Percentiles rank a stretch among this genome's conserved stretches.
Conservation (phyloP, 1,284 basidiomycete species). For the Malassezia sp. region DNA sequence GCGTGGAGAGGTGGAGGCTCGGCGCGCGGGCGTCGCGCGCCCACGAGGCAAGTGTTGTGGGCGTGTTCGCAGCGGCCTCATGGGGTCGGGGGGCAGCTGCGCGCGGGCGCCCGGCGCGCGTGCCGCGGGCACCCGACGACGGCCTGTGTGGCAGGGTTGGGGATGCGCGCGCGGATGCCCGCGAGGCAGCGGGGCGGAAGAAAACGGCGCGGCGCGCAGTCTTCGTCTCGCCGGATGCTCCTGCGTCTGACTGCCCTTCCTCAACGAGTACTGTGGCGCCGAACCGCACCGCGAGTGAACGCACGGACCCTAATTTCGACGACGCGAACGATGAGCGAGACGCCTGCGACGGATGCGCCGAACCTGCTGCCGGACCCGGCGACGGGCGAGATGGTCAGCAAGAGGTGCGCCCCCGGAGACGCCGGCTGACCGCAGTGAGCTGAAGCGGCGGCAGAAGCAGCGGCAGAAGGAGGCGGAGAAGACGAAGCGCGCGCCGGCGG, state of each 20-base stretch:
- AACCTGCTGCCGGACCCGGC: constrained; percentile 41
- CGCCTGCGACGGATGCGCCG: constrained; percentile 9
- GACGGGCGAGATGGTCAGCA: constrained; percentile 46
- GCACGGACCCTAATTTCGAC: background rate
- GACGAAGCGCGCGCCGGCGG: constrained; percentile 56
- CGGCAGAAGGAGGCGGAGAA: constrained; percentile 73
- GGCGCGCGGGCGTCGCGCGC: too few relatives aligned
- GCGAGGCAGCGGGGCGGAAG: too few relatives aligned
- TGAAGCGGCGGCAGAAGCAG: constrained; percentile 48
- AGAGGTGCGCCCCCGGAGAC: constrained; percentile 25
- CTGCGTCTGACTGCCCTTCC: constrained; percentile 2
- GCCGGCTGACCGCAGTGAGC: constrained; percentile 17
- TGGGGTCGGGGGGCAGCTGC: too few relatives aligned
- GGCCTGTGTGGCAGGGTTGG: too few relatives aligned
- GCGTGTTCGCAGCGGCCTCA: too few relatives aligned
- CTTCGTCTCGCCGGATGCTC: too few relatives aligned
- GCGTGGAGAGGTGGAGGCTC: too few relatives aligned
- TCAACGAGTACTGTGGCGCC: background rate
- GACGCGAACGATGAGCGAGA: constrained; percentile 11
- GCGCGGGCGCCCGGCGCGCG: too few relatives aligned
- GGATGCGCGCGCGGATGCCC: too few relatives aligned
- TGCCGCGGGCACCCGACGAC: too few relatives aligned
- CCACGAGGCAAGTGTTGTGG: too few relatives aligned
- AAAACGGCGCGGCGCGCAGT: too few relatives aligned
- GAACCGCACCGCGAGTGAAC: background rate